Evolutionary conservation across 108 stramenopile species (phyloP), one percentile per base, ranked within the genome.

Genomic region (Cyclostephanos tholiformis): DNA sequence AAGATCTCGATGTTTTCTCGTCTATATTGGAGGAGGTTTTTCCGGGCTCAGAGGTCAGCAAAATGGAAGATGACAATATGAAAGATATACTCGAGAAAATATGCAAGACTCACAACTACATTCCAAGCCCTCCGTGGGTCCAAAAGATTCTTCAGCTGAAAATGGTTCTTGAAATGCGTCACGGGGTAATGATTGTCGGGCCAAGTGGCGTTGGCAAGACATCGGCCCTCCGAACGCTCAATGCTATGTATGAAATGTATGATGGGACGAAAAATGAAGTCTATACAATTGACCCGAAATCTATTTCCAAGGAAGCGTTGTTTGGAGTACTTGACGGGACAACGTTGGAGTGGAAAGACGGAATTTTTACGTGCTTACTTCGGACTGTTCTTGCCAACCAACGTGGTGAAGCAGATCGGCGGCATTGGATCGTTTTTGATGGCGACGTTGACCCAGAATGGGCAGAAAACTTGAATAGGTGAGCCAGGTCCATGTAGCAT

Each of bases 271-370:
- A 95, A 75, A 97, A 94, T 20, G 97, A 98, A 39, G 74, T 92
- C 36, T 94, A 97, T 53, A 86, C 92, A 1, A 97, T 99, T 67
- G 99, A 99, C 75, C 97, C 99, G 20, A 99, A 98, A 82, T 94
- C 98, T 23, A 85, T 98, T 11, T 69, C 81, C 77, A 98, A 99
- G 69, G 96, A 98, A 61, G 77, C 82, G 11, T 78, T 99, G 17
- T 99, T 94, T 83, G 99, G 99, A 60, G 67, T 71, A 16, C 82
- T 99, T 29, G 99, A 99, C 74, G 94, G 97, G 10, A 98, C 96
- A 39, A 99, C 99, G 1, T 84, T 98, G 44, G 99, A 99, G 72
- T 99, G 99, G 99, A 98, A 96, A n/a, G 98, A 99, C 75, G 99
- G 99, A 60, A 87, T 99, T 46, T 97, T 99, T 75, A 98, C 99